Base-by-base conservation (phyloP, 768 basidiomycete genomes). In the Mycena alexandri region DNA sequence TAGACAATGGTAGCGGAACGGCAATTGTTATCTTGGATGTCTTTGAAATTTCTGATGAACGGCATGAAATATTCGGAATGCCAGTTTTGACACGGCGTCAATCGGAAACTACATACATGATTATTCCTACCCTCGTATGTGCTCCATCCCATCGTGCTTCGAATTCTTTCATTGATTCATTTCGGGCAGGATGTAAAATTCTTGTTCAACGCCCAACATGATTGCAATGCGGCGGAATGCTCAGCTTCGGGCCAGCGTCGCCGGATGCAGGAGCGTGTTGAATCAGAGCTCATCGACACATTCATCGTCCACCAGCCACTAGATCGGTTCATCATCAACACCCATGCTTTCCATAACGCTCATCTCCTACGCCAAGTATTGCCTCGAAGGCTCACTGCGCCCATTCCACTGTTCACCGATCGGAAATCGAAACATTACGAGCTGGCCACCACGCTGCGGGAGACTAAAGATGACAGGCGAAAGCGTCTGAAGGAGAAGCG, bases 191-290 rank as follows among this genome's bases (percentile, higher is more conserved):
- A 47, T 21, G 41, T 60, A 25, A 58, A 65, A 19, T 75, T 76
- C 50, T 61, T 57, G 5, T 68, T 74, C 68, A 75, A 75, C 51
- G 72, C 67, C 3, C 75, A 76, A 48, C 74, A 75, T 55, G 73
- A 76, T 59, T 76, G 75, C 48, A 43, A 34, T 2, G 3, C 24
- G 1, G 60, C 60, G 0, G 24, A 43, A 42, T 76, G 75, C 44
- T 47, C 19, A n/a, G 55, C 66, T 6, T 60, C 59, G 14, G 71
- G 66, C 8, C 29, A 58, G 74, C n/a, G n/a, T n/a, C n/a, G n/a
- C n/a, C n/a, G n/a, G n/a, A n/a, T n/a, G n/a, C n/a, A n/a, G n/a
- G n/a, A 76, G 63, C 67, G 74, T 3, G 41, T 58, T 10, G 48
- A 47, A 1, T 72, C 71, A 3, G 48, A 14, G 8, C 41, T 55